A percentile compares a stretch with the other conserved stretches of the same genome.
Evolutionary conservation across 164 flowering plant species (phyloP).

Genomic region (Litsea cubeba): DNA sequence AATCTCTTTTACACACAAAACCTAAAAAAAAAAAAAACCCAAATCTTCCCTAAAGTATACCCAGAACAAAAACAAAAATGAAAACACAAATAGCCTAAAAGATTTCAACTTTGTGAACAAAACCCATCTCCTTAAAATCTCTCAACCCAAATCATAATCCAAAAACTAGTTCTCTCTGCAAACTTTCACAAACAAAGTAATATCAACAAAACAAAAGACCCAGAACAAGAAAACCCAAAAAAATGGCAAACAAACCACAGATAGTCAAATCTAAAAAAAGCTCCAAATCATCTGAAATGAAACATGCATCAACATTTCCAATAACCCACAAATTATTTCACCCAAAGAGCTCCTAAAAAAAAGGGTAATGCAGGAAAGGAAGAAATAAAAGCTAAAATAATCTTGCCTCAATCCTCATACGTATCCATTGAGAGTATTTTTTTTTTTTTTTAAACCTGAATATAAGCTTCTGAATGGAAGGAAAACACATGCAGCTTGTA

Average conservation of each 20-base stretch:
- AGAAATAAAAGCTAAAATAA: neutral
- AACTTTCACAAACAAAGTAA: too few species aligned
- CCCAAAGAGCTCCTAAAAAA: neutral
- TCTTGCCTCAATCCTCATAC: neutral
- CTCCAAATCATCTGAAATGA: neutral
- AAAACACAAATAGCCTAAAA: neutral
- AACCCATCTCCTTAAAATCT: neutral
- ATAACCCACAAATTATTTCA: neutral
- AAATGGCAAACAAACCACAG: neutral
- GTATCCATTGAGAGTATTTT: neutral
- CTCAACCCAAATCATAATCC: neutral
- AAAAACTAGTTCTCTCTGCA: neutral
- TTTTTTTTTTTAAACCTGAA: neutral
- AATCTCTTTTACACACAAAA: neutral
- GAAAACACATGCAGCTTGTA: neutral
- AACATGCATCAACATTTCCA: neutral
- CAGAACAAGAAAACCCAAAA: neutral
- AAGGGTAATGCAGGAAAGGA: neutral
- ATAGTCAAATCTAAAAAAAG: neutral
- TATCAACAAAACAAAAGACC: neutral
- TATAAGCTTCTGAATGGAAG: neutral
- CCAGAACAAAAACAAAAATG: neutral
- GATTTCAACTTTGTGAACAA: neutral
- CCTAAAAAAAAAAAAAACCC: neutral
- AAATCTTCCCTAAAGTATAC: neutral